Percentiles rank a stretch among this genome's conserved stretches.
Conservation (phyloP, 371 early-diverging fungal species). For the Mucor indicus region DNA sequence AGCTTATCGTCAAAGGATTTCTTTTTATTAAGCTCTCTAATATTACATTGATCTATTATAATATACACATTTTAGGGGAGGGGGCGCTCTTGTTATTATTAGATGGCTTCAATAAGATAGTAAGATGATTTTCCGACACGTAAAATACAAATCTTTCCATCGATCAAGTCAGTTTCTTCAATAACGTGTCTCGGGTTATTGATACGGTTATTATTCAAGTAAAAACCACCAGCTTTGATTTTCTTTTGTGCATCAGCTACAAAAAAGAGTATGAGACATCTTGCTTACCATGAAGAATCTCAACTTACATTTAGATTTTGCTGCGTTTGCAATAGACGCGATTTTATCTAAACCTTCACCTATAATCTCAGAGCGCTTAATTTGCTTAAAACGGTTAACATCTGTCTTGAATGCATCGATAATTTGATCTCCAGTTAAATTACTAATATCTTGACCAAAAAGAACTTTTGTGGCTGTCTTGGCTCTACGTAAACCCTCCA, state of each 20-base stretch:
- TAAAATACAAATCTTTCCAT: slow-evolving; percentile 51
- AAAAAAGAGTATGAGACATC: not conserved
- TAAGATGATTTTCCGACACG: slow-evolving; percentile 65
- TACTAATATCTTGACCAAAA: slow-evolving; percentile 56
- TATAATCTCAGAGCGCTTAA: slow-evolving; percentile 37
- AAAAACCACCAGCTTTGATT: slow-evolving; percentile 73
- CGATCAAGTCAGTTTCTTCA: slow-evolving; percentile 51
- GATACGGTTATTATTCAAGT: slow-evolving; percentile 66
- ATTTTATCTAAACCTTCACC: slow-evolving; percentile 56
- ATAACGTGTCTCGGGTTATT: slow-evolving; percentile 40
- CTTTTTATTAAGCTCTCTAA: no score
- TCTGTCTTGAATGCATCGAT: slow-evolving; percentile 73
- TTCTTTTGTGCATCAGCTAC: slow-evolving; percentile 72
- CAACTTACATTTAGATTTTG: slow-evolving; percentile 66
- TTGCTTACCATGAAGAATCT: not conserved
- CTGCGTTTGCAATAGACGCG: slow-evolving; percentile 58
- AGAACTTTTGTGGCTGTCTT: slow-evolving; percentile 68
- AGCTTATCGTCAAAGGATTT: no score
- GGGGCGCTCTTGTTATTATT: no score
- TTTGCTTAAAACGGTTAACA: slow-evolving; percentile 43
- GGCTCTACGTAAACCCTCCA: slow-evolving; percentile 58
- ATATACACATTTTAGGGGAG: no score
- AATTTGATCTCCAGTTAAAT: slow-evolving; percentile 55
- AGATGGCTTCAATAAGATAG: slow-evolving; percentile 39
- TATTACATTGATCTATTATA: no score